These are phyloP conservation scores for Penicillium daleae DNA, from an alignment of 495 filamentous ascomycete species.

Conservation along the genomic window DNA sequence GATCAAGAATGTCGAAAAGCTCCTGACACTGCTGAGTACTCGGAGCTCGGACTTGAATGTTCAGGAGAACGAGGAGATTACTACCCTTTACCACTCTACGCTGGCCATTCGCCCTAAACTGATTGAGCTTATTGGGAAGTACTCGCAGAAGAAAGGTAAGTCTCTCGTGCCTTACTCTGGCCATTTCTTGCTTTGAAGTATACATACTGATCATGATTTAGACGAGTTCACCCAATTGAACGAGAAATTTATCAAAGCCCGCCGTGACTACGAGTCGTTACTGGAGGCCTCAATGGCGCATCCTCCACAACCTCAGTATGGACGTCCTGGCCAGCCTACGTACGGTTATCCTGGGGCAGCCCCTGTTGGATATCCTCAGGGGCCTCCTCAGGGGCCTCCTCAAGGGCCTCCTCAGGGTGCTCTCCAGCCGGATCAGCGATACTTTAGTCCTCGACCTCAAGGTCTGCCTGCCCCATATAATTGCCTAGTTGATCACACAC, in stretches of 20 bases:
- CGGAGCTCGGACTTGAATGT: slow-evolving; percentile 84
- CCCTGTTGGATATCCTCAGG: slow-evolving; percentile 55
- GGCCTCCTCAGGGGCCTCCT: slow-evolving; percentile 53
- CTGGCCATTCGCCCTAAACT: slow-evolving; percentile 93
- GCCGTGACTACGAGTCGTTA: slow-evolving; percentile 93
- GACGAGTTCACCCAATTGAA: slow-evolving; percentile 98
- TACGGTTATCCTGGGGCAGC: slow-evolving; percentile 64
- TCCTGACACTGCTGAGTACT: slow-evolving; percentile 92
- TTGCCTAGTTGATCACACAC: neutral
- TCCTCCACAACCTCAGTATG: slow-evolving; percentile 73
- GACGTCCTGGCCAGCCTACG: slow-evolving; percentile 61
- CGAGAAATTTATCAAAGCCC: slow-evolving; percentile 98
- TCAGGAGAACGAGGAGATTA: slow-evolving; percentile 92
- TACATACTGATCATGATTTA: slow-evolving; percentile 41
- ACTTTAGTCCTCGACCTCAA: slow-evolving; percentile 65
- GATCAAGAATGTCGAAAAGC: slow-evolving; percentile 98
- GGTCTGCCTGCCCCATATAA: slow-evolving; percentile 34
- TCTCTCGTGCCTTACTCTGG: neutral
- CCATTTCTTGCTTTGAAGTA: neutral
- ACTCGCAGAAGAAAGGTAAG: slow-evolving; percentile 97
- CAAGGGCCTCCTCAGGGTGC: slow-evolving; percentile 57
- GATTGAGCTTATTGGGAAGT: slow-evolving; percentile 98
- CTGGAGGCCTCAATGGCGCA: slow-evolving; percentile 95
- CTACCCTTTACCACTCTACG: slow-evolving; percentile 89
- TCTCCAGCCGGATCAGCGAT: slow-evolving; percentile 67